Evolutionary conservation across 2,329 filamentous ascomycete species (phyloP), one percentile per base, ranked within the genome.

Genomic region (Ophiostoma sp.): DNA sequence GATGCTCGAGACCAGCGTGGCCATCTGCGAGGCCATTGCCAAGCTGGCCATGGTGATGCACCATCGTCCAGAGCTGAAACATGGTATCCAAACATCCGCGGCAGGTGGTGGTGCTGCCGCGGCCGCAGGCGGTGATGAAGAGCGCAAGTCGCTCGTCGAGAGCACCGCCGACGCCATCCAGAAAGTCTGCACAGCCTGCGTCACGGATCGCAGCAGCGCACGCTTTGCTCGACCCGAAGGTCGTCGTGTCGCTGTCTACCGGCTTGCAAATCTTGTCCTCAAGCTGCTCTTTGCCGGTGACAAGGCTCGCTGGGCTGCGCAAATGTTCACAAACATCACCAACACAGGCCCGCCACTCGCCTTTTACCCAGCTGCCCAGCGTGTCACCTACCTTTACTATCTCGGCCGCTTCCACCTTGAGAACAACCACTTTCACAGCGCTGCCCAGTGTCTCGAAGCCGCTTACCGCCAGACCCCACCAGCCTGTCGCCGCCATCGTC

Each of bases 371-470:
- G 93, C 93, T 28, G 88, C 92, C 6, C 93, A 98, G 80, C 90
- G 94, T 68, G 94, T 97, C 69, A 97, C 94, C 3, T 98, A 95
- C 78, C 90, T 98, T 17, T 98, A 97, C 83, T 97, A 97, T 80
- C 90, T 98, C 6, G 95, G 95, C 22, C 91, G 94, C 74, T 98
- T 95, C 82, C 90, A 95, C 79, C 94, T 97, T 80, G 90, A 93
- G 76, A 95, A 93, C 80, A 92, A 90, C 77, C 91, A 97, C 79
- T 97, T 94, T 81, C 89, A 89, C 75, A 90, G 92, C 33, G 94
- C 95, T 0, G 89, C 91, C 70, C 85, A 89, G 68, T 93, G 92
- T 48, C 85, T 98, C 7, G 89, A 97, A 78, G 87, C 91, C 33
- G 93, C 95, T 2, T 98, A 97, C 81, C 83, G 91, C 69, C 91